Evolutionary conservation across 2,329 filamentous ascomycete genomes (phyloP).

Genomic region (Alternaria consortialis): DNA sequence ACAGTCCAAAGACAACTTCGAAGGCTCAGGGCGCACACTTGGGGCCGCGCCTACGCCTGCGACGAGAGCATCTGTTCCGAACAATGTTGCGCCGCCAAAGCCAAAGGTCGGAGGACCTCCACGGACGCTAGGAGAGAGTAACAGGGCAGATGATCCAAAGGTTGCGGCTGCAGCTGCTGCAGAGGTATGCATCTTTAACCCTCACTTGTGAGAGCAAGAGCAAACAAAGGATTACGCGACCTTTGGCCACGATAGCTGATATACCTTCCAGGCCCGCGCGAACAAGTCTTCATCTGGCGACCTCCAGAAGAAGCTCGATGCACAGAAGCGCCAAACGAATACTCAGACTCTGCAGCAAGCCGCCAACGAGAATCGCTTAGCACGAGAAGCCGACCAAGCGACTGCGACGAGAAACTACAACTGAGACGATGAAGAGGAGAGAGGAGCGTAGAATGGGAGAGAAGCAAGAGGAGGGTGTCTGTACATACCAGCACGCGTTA

Average conservation of each 20-base stretch:
- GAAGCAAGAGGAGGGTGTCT: neutral
- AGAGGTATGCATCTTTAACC: conserved; percentile 68
- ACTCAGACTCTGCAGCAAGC: conserved; percentile 72
- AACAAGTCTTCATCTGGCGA: conserved; percentile 63
- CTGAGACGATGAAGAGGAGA: conserved; percentile 36
- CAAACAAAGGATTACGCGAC: neutral
- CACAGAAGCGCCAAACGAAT: conserved; percentile 78
- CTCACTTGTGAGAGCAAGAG: neutral
- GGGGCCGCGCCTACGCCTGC: conserved; percentile 63
- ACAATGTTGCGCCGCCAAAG: conserved; percentile 40
- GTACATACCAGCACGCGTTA: conserved; percentile 6
- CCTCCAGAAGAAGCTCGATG: conserved; percentile 70
- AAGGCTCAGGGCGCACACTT: conserved; percentile 76
- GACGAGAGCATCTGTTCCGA: conserved; percentile 53
- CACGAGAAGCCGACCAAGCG: conserved; percentile 73
- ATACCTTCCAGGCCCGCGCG: conserved; percentile 68
- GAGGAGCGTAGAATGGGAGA: neutral
- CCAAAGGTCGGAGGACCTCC: conserved; percentile 58
- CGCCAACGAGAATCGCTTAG: conserved; percentile 71
- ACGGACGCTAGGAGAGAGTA: conserved; percentile 69
- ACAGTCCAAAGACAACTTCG: conserved; percentile 67
- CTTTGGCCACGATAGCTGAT: conserved; percentile 16
- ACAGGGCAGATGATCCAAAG: conserved; percentile 66
- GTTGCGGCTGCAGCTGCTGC: conserved; percentile 81
- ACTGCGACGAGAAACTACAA: conserved; percentile 67